phyloP scores from a whole-genome alignment of 306 rosid genomes.

The Vigna angularis region DNA sequence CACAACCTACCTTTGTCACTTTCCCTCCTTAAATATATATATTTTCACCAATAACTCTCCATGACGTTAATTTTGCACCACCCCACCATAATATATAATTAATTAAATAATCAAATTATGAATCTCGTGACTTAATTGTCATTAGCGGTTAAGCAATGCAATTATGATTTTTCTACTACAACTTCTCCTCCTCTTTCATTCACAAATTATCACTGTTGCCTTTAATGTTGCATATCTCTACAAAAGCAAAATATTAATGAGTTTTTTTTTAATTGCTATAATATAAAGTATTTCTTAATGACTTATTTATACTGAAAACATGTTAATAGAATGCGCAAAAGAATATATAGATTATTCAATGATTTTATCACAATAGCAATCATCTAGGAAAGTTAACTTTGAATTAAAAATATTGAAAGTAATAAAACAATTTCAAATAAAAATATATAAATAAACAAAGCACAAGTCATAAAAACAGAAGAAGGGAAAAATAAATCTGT shows the following conservation, averaged over 20 bases:
- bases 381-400: too few species aligned
- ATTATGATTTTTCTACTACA: neutral
- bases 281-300: too few species aligned
- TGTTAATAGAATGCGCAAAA: too few species aligned
- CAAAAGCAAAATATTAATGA: neutral
- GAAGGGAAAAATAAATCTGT: neutral
- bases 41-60: constrained; percentile 12
- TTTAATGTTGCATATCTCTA: neutral
- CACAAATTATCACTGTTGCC: neutral
- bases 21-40: neutral
- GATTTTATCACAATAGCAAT: too few species aligned
- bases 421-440: too few species aligned
- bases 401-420: too few species aligned
- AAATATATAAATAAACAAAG: neutral
- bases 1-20: constrained; percentile 47
- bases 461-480: too few species aligned
- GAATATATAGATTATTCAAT: too few species aligned
- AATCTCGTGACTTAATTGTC: constrained; percentile 21
- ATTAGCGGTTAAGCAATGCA: constrained; percentile 1
- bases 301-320: too few species aligned
- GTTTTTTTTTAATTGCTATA: too few species aligned
- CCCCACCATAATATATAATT: neutral
- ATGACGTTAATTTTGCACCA: constrained; percentile 37
- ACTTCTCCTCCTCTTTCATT: neutral
- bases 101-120: neutral